Evolutionary conservation across 495 filamentous ascomycete species (phyloP).

Genomic region (Penicillium steckii): DNA sequence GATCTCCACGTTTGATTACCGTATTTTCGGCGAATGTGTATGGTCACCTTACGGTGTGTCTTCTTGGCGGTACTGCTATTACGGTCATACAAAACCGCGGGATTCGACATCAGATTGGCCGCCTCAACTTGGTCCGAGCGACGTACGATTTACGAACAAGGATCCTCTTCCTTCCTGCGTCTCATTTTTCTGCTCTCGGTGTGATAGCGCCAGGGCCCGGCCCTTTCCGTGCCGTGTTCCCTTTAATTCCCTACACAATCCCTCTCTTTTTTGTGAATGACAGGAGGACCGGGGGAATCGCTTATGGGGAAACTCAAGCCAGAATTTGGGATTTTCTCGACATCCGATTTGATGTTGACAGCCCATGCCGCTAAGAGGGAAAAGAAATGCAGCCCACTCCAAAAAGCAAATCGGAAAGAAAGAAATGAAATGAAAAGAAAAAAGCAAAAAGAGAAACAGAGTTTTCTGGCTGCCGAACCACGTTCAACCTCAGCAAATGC

Average conservation of each 20-base stretch:
- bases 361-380: conserved; percentile 5
- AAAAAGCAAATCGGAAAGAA: conserved; percentile 3
- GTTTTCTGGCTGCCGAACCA: conserved; percentile 15
- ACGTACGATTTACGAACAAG: conserved; percentile 12
- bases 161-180: conserved; percentile 11
- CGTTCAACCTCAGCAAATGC: conserved; percentile 8
- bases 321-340: background rate
- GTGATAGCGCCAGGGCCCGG: conserved; percentile 37
- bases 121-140: conserved; percentile 24
- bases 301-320: background rate
- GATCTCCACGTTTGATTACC: conserved; percentile 39
- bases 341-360: background rate
- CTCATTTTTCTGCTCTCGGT: conserved; percentile 12
- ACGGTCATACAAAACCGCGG: conserved; percentile 31
- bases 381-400: no score
- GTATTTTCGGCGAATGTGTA: conserved; percentile 13
- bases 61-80: conserved; percentile 32
- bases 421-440: conserved; percentile 10
- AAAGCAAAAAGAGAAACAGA: conserved; percentile 3
- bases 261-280: background rate
- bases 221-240: conserved; percentile 44
- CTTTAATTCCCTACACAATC: background rate
- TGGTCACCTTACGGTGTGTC: conserved; percentile 29
- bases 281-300: background rate
- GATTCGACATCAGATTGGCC: conserved; percentile 23